These are phyloP conservation scores for Venturia nashicola DNA, from an alignment of 2,329 filamentous ascomycete genomes.

Conservation along the genomic window DNA sequence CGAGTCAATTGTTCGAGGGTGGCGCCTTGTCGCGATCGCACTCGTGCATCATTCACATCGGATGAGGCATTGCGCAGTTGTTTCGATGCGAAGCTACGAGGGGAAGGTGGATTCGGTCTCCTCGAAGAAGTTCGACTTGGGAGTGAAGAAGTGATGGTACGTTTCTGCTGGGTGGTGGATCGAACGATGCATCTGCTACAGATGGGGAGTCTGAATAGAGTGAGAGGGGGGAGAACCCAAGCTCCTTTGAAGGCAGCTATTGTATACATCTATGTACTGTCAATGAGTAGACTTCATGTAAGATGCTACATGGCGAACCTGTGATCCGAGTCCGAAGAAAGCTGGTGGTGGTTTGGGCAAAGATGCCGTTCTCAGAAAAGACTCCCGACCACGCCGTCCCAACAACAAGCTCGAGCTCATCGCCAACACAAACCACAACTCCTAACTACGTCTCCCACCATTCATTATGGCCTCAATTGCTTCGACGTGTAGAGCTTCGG, in stretches of 20 bases:
- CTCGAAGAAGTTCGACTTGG: neutral
- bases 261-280: neutral
- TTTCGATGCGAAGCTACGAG: neutral
- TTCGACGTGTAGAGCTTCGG: constrained; percentile 51
- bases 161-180: neutral
- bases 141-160: neutral
- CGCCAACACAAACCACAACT: constrained; percentile 10
- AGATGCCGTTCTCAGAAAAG: constrained; percentile 1
- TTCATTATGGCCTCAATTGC: constrained; percentile 54
- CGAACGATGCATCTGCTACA: neutral
- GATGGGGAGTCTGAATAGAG: neutral
- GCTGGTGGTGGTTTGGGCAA: neutral
- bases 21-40: neutral
- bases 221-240: neutral
- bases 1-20: neutral
- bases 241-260: neutral
- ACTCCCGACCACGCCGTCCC: neutral
- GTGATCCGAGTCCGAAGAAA: neutral
- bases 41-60: neutral
- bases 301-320: neutral
- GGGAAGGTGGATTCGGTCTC: neutral
- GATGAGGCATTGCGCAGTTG: neutral
- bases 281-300: neutral
- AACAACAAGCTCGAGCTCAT: constrained; percentile 6
- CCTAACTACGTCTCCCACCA: no score